Percentiles rank a stretch among this genome's conserved stretches.
Evolutionary conservation across 352 stramenopile genomes (phyloP).

Genomic region (Phytophthora capsici): DNA sequence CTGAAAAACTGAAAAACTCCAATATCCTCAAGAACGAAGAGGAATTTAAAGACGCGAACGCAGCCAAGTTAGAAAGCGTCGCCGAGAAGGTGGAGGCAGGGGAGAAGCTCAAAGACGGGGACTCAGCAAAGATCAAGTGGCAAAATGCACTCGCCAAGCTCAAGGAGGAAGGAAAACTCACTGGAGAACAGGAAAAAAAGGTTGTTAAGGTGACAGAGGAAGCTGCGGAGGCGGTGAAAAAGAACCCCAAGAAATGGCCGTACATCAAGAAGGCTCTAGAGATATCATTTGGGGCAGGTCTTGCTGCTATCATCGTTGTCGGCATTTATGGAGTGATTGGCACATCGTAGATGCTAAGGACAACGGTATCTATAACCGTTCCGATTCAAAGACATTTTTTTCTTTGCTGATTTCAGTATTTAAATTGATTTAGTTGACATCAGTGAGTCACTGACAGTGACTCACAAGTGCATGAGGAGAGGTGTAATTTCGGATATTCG

Average conservation of each 20-base stretch:
- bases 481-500: neutral
- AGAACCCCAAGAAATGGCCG: constrained; percentile 24
- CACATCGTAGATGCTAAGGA: neutral
- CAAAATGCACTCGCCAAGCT: constrained; percentile 5
- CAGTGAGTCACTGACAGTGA: no score
- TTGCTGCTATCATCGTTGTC: constrained; percentile 10
- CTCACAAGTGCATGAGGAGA: no score
- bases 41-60: neutral
- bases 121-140: constrained; percentile 6
- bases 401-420: no score
- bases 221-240: neutral
- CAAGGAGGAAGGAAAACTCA: constrained; percentile 6
- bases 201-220: constrained; percentile 15
- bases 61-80: constrained; percentile 7
- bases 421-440: neutral
- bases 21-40: constrained; percentile 1
- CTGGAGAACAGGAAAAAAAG: neutral
- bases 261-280: constrained; percentile 17
- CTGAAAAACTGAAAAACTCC: neutral
- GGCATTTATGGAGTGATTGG: constrained; percentile 11
- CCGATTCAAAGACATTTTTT: neutral
- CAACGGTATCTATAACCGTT: neutral
- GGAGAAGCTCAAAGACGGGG: constrained; percentile 1
- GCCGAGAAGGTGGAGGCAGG: neutral
- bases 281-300: constrained; percentile 1